Percentiles rank a stretch among this genome's conserved stretches.
These are phyloP conservation scores for Camelina sativa DNA, from an alignment of 345 rosid genomes.

Conservation along the genomic window DNA sequence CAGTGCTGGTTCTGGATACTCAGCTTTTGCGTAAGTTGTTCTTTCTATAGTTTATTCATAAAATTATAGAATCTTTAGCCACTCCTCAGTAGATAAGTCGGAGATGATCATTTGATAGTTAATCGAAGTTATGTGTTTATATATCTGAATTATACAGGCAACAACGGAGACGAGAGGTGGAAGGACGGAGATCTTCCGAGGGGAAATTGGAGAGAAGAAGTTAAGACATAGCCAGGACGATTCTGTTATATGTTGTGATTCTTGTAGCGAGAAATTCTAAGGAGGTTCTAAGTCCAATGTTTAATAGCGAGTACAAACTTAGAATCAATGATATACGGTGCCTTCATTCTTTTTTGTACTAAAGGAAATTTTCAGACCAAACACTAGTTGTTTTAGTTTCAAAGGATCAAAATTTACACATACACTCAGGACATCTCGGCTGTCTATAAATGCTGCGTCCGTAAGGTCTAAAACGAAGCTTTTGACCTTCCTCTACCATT, in stretches of 20 bases:
- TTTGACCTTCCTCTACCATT: constrained; percentile 79
- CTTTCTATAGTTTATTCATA: background rate
- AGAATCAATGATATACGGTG: constrained; percentile 20
- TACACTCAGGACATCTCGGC: constrained; percentile 83
- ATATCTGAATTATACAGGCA: constrained; percentile 55
- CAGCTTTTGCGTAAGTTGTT: constrained; percentile 80
- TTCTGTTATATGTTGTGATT: constrained; percentile 5
- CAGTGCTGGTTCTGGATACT: constrained; percentile 84
- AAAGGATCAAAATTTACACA: constrained; percentile 54
- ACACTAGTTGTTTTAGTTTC: background rate
- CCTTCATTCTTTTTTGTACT: constrained; percentile 35
- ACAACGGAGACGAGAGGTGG: constrained; percentile 85
- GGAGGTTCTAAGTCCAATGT: constrained; percentile 30
- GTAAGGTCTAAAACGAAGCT: constrained; percentile 55
- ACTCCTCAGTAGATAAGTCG: constrained; percentile 2
- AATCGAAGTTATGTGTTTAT: background rate
- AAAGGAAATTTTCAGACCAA: constrained; percentile 6
- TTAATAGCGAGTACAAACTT: constrained; percentile 25
- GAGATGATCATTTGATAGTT: constrained; percentile 13
- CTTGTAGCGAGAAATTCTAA: background rate
- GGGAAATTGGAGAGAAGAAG: constrained; percentile 77
- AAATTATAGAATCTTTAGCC: constrained; percentile 1
- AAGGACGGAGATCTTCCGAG: constrained; percentile 76
- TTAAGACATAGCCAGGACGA: constrained; percentile 40
- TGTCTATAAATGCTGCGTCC: constrained; percentile 90